phyloP scores from a whole-genome alignment of 441 rosid species.

The Macaranga tanarius region DNA sequence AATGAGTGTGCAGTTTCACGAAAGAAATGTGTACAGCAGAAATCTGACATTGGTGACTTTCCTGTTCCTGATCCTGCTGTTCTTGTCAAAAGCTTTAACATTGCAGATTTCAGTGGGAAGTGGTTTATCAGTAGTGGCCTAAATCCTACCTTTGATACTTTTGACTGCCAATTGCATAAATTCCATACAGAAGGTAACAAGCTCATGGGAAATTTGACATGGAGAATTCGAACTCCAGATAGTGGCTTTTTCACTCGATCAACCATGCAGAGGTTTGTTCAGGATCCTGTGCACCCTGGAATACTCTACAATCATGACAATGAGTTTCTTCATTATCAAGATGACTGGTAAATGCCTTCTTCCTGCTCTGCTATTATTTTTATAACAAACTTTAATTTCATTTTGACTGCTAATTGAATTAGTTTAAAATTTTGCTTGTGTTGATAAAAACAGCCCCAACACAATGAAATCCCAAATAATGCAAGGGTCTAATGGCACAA shows the following conservation, averaged over 20 bases:
- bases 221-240: slow-evolving; percentile 87
- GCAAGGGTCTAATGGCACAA: not conserved
- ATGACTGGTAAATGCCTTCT: slow-evolving; percentile 67
- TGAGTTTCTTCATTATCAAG: slow-evolving; percentile 94
- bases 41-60: slow-evolving; percentile 88
- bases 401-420: not conserved
- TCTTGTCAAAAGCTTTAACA: slow-evolving; percentile 72
- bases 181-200: slow-evolving; percentile 67
- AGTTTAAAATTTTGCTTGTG: not conserved
- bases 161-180: slow-evolving; percentile 87
- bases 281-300: slow-evolving; percentile 76
- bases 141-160: slow-evolving; percentile 83
- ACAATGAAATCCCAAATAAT: not conserved
- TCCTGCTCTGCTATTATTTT: slow-evolving; percentile 7
- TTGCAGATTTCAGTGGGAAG: slow-evolving; percentile 73
- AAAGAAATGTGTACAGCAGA: slow-evolving; percentile 83
- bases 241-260: slow-evolving; percentile 79
- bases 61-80: slow-evolving; percentile 80
- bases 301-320: slow-evolving; percentile 81
- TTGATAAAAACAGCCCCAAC: not conserved
- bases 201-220: slow-evolving; percentile 74
- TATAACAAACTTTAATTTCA: not conserved
- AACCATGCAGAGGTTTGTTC: slow-evolving; percentile 63
- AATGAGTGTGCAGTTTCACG: slow-evolving; percentile 91
- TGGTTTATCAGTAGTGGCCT: slow-evolving; percentile 92